These are phyloP conservation scores for Rhytidhysteron rufulum DNA, from an alignment of 2,329 filamentous ascomycete genomes.

Conservation along the genomic window DNA sequence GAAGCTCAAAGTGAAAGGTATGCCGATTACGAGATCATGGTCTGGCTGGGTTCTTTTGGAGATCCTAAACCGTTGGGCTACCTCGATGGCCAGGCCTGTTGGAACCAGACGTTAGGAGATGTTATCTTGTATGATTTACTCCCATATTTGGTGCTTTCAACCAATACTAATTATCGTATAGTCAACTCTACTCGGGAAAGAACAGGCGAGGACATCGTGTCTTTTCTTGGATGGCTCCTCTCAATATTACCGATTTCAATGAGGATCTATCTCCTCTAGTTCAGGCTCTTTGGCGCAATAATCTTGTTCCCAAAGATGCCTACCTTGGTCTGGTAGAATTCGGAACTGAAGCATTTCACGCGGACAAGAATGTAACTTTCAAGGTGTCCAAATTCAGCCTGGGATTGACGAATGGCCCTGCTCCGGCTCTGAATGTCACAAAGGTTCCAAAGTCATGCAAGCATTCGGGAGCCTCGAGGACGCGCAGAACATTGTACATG, in stretches of 20 bases:
- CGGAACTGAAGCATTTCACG: conserved; percentile 7
- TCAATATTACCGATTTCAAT: conserved; percentile 4
- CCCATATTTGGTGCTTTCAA: neutral
- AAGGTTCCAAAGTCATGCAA: conserved; percentile 1
- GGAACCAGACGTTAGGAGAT: conserved; percentile 1
- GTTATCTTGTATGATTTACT: conserved; percentile 5
- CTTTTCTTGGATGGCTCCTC: conserved; percentile 5
- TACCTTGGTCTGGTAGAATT: conserved; percentile 9
- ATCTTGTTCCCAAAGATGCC: neutral
- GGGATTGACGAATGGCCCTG: neutral
- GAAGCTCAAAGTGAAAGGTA: conserved; percentile 3
- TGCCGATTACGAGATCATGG: conserved; percentile 8
- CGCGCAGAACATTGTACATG: too few relatives aligned
- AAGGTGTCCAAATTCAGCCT: conserved; percentile 3
- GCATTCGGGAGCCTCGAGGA: neutral
- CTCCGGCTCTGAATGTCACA: neutral
- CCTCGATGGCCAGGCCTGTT: neutral
- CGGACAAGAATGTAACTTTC: conserved; percentile 8
- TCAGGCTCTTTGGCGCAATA: conserved; percentile 2
- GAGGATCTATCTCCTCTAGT: conserved; percentile 7
- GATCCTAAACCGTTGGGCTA: conserved; percentile 6
- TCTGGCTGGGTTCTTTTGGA: conserved; percentile 7
- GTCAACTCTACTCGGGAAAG: conserved; percentile 5
- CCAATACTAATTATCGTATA: conserved; percentile 1
- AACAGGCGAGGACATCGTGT: conserved; percentile 7